phyloP scores from a whole-genome alignment of 805 yeast genomes.

The Candida anglica region DNA sequence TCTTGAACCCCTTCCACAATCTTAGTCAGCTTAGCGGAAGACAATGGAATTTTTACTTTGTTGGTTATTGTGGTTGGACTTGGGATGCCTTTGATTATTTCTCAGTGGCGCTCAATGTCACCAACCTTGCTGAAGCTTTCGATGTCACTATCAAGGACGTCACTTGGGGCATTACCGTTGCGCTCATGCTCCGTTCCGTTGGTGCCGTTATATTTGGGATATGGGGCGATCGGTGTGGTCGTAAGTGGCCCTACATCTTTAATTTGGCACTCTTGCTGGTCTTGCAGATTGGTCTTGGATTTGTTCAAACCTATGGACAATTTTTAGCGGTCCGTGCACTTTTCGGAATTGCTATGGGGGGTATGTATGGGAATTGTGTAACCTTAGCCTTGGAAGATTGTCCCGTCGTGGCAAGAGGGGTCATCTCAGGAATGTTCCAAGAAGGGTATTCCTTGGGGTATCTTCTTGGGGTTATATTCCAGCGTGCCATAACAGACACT shows the following conservation, averaged over 20 bases:
- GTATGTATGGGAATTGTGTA: constrained; percentile 51
- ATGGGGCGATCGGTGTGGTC: constrained; percentile 56
- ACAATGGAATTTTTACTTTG: constrained; percentile 54
- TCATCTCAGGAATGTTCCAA: constrained; percentile 66
- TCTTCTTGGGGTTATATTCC: constrained; percentile 59
- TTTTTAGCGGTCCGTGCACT: constrained; percentile 61
- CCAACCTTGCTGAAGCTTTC: constrained; percentile 43
- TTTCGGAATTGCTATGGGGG: constrained; percentile 58
- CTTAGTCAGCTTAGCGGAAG: constrained; percentile 42
- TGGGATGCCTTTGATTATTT: too few species aligned
- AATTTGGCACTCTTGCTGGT: constrained; percentile 45
- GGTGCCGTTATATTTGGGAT: constrained; percentile 61
- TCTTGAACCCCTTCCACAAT: constrained; percentile 62
- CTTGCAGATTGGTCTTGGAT: constrained; percentile 62
- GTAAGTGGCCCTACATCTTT: constrained; percentile 53
- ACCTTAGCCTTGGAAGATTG: constrained; percentile 53
- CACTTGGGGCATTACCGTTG: constrained; percentile 66
- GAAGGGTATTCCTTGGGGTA: constrained; percentile 78
- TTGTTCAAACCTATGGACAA: constrained; percentile 50
- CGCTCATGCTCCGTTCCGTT: constrained; percentile 62
- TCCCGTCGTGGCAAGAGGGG: constrained; percentile 51
- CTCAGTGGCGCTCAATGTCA: constrained; percentile 51
- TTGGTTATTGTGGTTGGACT: constrained; percentile 59
- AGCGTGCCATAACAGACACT: constrained; percentile 56
- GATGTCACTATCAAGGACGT: constrained; percentile 44